phyloP scores from a whole-genome alignment of 2,329 filamentous ascomycete species.

The Raffaelea deltoideospora region DNA sequence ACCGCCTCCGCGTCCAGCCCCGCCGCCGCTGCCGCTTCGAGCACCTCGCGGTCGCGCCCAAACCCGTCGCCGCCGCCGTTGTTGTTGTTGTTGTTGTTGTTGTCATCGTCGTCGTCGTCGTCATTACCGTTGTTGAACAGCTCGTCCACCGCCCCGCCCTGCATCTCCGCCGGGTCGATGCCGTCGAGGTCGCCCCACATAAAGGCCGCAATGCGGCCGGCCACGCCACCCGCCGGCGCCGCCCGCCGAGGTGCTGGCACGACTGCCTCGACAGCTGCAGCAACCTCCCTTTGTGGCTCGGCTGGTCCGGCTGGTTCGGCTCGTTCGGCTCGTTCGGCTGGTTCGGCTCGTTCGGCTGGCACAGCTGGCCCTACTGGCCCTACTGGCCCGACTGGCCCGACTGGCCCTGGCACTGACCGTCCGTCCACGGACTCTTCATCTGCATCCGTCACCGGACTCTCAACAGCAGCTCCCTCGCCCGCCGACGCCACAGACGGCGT shows the following conservation, averaged over 20 bases:
- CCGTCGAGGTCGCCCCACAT: slow-evolving; percentile 45
- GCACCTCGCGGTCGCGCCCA: slow-evolving; percentile 39
- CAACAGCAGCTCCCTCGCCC: no score
- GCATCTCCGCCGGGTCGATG: slow-evolving; percentile 36
- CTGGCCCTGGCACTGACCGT: no score
- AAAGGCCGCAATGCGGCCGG: slow-evolving; percentile 36
- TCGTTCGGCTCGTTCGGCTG: not conserved
- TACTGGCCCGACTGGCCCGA: not conserved
- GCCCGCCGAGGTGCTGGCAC: slow-evolving; percentile 4
- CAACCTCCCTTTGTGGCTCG: not conserved
- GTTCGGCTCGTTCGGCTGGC: not conserved
- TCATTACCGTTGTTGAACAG: slow-evolving; percentile 18
- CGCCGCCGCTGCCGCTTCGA: slow-evolving; percentile 49
- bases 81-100: slow-evolving; percentile 4
- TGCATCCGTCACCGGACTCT: no score
- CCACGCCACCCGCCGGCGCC: slow-evolving; percentile 19
- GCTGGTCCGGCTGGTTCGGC: not conserved
- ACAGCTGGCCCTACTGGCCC: not conserved
- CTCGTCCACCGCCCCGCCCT: slow-evolving; percentile 24
- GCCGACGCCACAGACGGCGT: no score
- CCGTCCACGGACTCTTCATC: no score
- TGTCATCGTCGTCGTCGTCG: slow-evolving; percentile 16
- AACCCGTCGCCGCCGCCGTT: slow-evolving; percentile 14
- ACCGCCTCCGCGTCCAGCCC: slow-evolving; percentile 61
- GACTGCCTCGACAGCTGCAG: not conserved